Evolutionary conservation across 352 stramenopile genomes (phyloP), one percentile per base, ranked within the genome.

Genomic region (Saprolegnia diclina): DNA sequence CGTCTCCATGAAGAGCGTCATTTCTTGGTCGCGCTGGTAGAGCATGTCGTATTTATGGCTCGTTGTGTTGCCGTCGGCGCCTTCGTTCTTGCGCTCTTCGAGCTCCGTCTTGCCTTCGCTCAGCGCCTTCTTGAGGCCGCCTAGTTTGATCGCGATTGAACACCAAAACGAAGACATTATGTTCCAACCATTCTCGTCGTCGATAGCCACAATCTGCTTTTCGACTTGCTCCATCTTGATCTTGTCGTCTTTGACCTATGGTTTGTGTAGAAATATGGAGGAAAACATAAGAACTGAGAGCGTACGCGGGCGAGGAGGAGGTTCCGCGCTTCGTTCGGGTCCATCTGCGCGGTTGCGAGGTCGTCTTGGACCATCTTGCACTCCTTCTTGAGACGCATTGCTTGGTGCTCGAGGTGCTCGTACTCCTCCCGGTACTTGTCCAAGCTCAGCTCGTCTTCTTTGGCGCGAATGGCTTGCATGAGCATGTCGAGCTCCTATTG

Each of bases 11-110:
- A 97, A 97, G 26, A 76, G 52, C 10, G 84, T 97, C 91, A 97
- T 97, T 74, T 97, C 90, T 71, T 92, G 83, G 77, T 97, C 91
- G 29, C 87, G 79, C 76, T 96, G 81, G 72, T 89, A 90, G 26
- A 97, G 76, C 29, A 86, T 75, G 63, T 97, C 91, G 70, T 96
- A 94, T 64, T 95, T 96, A 24, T 92, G 82, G 0, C 76, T 77
- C 19, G 72, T 71, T 71, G n/a, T n/a, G 56, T 85, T 81, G 65
- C 67, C 82, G 52, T 85, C 79, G 56, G 90, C 81, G 16, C 76
- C 77, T 50, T 83, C 77, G 40, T 83, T 86, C 16, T 78, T 79
- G 24, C 83, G 77, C 61, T 91, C 79, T 37, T 93, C 83, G 22
- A 88, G 56, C 21, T 91, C 81, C 54, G 67, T 82, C 69, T 88